These are phyloP conservation scores for Cercophora samala DNA, from an alignment of 495 filamentous ascomycete species.

Conservation along the genomic window DNA sequence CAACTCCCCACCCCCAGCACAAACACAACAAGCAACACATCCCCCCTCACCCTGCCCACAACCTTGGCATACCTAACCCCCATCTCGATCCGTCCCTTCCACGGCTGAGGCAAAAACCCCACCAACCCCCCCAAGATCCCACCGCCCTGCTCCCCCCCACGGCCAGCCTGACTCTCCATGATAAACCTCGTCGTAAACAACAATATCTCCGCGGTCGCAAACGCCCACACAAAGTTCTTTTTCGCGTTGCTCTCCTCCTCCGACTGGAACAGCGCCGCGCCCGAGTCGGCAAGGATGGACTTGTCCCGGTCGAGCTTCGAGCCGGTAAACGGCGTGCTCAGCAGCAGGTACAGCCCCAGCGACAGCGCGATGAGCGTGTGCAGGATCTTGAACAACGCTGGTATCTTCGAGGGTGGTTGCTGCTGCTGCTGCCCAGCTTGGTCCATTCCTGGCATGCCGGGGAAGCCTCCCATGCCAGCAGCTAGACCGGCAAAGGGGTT, in stretches of 20 bases:
- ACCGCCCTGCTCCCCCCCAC: slow-evolving; percentile 41
- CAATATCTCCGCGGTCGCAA: slow-evolving; percentile 75
- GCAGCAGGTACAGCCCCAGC: slow-evolving; percentile 66
- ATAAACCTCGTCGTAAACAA: slow-evolving; percentile 66
- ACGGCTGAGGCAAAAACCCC: slow-evolving; percentile 57
- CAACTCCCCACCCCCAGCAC: slow-evolving; percentile 58
- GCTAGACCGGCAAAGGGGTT: slow-evolving; percentile 40
- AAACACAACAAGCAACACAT: slow-evolving; percentile 72
- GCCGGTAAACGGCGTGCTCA: slow-evolving; percentile 63
- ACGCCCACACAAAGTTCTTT: slow-evolving; percentile 63
- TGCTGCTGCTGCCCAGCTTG: slow-evolving; percentile 19
- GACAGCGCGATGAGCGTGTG: slow-evolving; percentile 70
- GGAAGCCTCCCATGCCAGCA: slow-evolving; percentile 19
- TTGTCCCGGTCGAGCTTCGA: slow-evolving; percentile 37
- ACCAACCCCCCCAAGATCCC: slow-evolving; percentile 59
- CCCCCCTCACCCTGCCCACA: slow-evolving; percentile 56
- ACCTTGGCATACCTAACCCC: slow-evolving; percentile 68
- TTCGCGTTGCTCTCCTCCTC: slow-evolving; percentile 23
- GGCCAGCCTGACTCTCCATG: slow-evolving; percentile 45
- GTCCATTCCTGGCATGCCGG: slow-evolving; percentile 28
- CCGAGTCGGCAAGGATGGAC: background rate
- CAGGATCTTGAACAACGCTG: slow-evolving; percentile 67
- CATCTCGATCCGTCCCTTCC: slow-evolving; percentile 55
- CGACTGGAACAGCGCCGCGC: background rate
- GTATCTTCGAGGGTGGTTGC: slow-evolving; percentile 9